These are phyloP conservation scores for Veloporphyrellus conicus DNA, from an alignment of 1,284 basidiomycete genomes.

Conservation along the genomic window DNA sequence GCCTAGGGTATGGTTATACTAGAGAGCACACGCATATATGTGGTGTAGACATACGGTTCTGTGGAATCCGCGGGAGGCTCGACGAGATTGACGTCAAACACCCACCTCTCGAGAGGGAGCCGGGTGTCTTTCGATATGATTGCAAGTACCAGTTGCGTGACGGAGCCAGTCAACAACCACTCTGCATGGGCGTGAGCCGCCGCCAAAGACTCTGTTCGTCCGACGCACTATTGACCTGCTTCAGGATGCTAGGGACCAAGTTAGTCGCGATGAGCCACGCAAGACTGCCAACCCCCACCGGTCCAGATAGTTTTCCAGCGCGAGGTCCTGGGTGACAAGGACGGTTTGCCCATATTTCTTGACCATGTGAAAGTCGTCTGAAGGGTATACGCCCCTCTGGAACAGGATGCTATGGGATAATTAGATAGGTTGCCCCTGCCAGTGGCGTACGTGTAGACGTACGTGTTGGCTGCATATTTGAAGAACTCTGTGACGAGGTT, in stretches of 20 bases:
- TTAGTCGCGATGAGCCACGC: background rate
- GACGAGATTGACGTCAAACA: slow-evolving; percentile 90
- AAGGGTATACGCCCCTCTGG: slow-evolving; percentile 94
- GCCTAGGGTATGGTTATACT: slow-evolving; percentile 30
- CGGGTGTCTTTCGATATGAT: slow-evolving; percentile 94
- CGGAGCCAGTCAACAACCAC: slow-evolving; percentile 87
- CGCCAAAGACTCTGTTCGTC: background rate
- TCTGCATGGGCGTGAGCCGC: slow-evolving; percentile 43
- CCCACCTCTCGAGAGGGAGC: slow-evolving; percentile 93
- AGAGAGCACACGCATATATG: background rate
- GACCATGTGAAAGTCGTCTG: slow-evolving; percentile 98
- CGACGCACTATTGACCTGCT: slow-evolving; percentile 81
- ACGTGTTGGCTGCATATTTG: slow-evolving; percentile 96
- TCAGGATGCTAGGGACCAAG: slow-evolving; percentile 61
- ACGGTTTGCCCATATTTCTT: slow-evolving; percentile 98
- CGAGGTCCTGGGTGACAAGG: slow-evolving; percentile 89
- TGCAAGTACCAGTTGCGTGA: slow-evolving; percentile 90
- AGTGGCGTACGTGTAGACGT: slow-evolving; percentile 31
- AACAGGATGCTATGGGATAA: slow-evolving; percentile 75
- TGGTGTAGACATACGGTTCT: slow-evolving; percentile 43
- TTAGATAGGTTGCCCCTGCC: slow-evolving; percentile 2
- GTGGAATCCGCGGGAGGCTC: slow-evolving; percentile 48
- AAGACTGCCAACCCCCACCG: slow-evolving; percentile 44
- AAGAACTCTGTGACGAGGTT: slow-evolving; percentile 98
- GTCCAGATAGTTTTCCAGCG: slow-evolving; percentile 87